These are phyloP conservation scores for Entomortierella lignicola DNA, from an alignment of 192 early-diverging fungal species.

Conservation along the genomic window DNA sequence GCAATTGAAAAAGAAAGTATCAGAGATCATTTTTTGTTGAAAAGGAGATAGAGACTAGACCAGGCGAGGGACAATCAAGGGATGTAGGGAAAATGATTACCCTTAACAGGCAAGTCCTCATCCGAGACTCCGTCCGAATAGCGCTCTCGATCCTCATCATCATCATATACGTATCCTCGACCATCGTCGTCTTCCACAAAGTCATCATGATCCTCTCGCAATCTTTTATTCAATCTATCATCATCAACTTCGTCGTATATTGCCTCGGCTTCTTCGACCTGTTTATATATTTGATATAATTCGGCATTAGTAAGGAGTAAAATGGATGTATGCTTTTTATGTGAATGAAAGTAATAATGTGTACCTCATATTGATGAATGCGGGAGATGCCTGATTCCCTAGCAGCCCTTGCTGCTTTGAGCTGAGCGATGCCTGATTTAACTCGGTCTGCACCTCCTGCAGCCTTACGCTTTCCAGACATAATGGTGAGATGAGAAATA, in stretches of 20 bases:
- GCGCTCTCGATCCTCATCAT: conserved; percentile 58
- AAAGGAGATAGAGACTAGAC: not conserved
- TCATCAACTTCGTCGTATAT: conserved; percentile 74
- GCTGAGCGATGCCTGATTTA: conserved; percentile 20
- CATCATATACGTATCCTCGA: conserved; percentile 66
- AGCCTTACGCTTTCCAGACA: conserved; percentile 42
- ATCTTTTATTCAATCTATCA: conserved; percentile 58
- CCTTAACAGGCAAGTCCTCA: conserved; percentile 37
- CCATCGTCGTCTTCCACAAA: conserved; percentile 80
- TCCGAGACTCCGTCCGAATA: conserved; percentile 64
- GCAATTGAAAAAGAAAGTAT: not conserved
- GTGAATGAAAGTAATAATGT: not conserved
- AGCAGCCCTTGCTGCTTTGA: conserved; percentile 22
- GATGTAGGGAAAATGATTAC: conserved; percentile 30
- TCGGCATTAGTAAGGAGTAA: not conserved
- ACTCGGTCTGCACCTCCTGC: conserved; percentile 2
- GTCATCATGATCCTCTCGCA: conserved; percentile 59
- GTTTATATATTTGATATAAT: no score
- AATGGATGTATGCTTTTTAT: not conserved
- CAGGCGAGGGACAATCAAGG: not conserved
- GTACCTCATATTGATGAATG: conserved; percentile 49
- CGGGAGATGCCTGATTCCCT: conserved; percentile 31
- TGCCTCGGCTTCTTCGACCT: conserved; percentile 53
- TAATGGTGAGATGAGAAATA: conserved; percentile 9
- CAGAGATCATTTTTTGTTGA: not conserved